phyloP scores from a whole-genome alignment of 73 alveolate species.

The Halteria grandinella region DNA sequence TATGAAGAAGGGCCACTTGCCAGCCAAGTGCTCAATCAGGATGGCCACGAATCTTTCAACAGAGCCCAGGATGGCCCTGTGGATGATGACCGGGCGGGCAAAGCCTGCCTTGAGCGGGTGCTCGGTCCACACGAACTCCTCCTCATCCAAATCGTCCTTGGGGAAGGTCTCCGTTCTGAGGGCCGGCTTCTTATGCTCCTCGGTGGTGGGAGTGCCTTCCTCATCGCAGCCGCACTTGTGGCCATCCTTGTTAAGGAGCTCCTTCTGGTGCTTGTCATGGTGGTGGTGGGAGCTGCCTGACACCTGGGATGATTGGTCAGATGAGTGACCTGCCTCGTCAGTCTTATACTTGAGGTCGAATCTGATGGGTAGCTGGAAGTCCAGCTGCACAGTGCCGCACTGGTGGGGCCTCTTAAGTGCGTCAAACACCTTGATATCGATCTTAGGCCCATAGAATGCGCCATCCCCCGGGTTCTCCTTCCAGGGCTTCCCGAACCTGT shows the following conservation, averaged over 20 bases:
- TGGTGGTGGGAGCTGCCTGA: neutral
- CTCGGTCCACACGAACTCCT: constrained; percentile 85
- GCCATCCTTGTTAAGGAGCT: neutral
- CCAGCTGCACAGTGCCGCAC: constrained; percentile 98
- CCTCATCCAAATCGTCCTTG: constrained; percentile 80
- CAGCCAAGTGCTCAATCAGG: constrained; percentile 97
- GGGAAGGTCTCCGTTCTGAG: constrained; percentile 9
- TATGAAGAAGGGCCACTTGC: constrained; percentile 99
- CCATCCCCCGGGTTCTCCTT: constrained; percentile 98
- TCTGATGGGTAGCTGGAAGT: constrained; percentile 98
- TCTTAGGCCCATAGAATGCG: constrained; percentile 99
- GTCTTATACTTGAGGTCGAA: constrained; percentile 93
- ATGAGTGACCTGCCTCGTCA: constrained; percentile 73
- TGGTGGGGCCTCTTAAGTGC: constrained; percentile 99
- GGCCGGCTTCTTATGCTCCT: constrained; percentile 47
- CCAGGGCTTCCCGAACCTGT: constrained; percentile 97
- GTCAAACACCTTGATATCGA: constrained; percentile 98
- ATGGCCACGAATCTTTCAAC: constrained; percentile 98
- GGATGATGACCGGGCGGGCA: constrained; percentile 99
- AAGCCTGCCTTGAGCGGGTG: constrained; percentile 95
- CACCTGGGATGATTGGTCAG: constrained; percentile 15
- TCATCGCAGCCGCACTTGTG: constrained; percentile 3
- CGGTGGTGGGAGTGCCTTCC: too few species aligned
- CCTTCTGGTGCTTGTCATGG: constrained; percentile 1
- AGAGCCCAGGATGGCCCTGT: constrained; percentile 99